Evolutionary conservation across 2,329 filamentous ascomycete species (phyloP), one percentile per base, ranked within the genome.

Genomic region (Talaromyces rugulosus): DNA sequence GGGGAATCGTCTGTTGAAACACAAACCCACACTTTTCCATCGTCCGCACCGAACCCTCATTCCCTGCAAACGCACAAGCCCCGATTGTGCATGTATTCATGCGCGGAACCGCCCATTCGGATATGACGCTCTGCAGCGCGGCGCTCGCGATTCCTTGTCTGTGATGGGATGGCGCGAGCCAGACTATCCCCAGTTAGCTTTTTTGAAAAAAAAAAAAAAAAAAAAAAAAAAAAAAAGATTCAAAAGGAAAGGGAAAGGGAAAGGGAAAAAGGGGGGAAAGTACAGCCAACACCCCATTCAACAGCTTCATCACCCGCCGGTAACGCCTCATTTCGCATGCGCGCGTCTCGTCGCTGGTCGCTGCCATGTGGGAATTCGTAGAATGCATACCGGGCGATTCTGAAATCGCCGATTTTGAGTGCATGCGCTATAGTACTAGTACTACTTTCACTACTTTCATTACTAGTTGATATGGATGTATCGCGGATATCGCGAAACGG

Each of bases 11-110:
- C 53, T 53, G 27, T 33, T 66, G 59, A 23, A 62, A 31, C 34
- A 62, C 33, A 59, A 74, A 73, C 42, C 68, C 68, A 56, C 70
- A 71, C 59, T 72, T 72, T 51, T 66, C 63, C 59, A 74, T 67
- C 4, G 73, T 70, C 27, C 61, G 63, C 34, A 62, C 27, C 58
- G 72, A 74, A 2, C 68, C 64, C n/a, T 34, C 36, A 47, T 74
- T 74, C 2, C 65, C 68, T 8, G 66, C 65, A 59, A 68, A 70
- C 30, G 63, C 66, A 9, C 58, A 67, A 5, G 59, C 62, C 61
- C 61, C 68, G 23, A 74, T 23, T 4, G 47, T 53, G 6, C 63
- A 66, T 16, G 65, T 63, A 33, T 74, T 73, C 69, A 73, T 70
- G n/a, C 64, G 63, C 8, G 71, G 71, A 4, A 74, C 44, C 6